Conservation (phyloP, 306 rosid genomes). For the Gleditsia sinensis region DNA sequence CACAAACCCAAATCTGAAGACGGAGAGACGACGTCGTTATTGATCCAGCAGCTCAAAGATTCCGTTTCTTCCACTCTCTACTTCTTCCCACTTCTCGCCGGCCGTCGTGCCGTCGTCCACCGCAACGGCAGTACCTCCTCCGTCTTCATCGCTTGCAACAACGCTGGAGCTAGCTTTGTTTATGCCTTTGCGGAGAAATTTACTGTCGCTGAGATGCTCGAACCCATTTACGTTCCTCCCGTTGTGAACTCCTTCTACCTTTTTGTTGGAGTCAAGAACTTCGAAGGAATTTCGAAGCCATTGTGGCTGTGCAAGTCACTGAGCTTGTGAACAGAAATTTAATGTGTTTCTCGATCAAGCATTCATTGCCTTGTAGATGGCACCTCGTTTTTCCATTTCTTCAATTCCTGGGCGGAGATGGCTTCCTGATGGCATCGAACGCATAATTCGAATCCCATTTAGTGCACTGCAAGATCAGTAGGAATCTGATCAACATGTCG, state of each 20-base stretch:
- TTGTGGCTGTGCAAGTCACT: constrained; percentile 50
- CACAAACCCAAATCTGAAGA: constrained; percentile 2
- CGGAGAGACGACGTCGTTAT: neutral
- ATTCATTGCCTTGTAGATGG: too few species aligned
- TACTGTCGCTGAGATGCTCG: constrained; percentile 28
- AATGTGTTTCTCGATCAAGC: too few species aligned
- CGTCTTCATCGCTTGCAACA: constrained; percentile 30
- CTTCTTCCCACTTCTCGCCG: constrained; percentile 40
- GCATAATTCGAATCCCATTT: too few species aligned
- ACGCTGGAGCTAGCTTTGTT: constrained; percentile 33
- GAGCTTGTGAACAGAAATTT: too few species aligned
- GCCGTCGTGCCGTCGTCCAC: too few species aligned
- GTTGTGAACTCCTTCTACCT: constrained; percentile 41
- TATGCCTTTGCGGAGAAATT: constrained; percentile 26
- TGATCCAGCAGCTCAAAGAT: constrained; percentile 9
- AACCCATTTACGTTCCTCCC: constrained; percentile 26
- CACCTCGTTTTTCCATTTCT: too few species aligned
- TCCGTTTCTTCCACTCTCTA: constrained; percentile 36
- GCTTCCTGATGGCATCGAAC: too few species aligned
- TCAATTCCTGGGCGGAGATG: too few species aligned
- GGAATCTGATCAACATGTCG: too few species aligned
- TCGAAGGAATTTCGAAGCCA: constrained; percentile 32
- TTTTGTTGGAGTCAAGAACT: constrained; percentile 23
- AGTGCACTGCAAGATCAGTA: too few species aligned
- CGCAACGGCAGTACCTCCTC: neutral